Conservation (phyloP, 2,329 filamentous ascomycete genomes). For the Pyrenochaeta sp. region DNA sequence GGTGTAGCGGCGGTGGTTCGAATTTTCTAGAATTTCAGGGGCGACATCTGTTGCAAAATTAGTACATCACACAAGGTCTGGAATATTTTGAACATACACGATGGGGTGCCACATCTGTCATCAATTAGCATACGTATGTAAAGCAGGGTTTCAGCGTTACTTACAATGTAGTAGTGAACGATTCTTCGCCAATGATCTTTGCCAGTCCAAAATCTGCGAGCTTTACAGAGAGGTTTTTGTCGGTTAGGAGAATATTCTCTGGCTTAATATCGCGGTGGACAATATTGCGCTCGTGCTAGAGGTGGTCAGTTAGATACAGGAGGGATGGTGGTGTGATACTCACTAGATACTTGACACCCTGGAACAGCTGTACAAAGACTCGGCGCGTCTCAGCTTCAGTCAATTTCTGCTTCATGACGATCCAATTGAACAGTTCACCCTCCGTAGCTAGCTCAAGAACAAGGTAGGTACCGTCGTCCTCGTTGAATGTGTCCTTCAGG, state of each 20-base stretch:
- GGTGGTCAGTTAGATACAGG: conserved; percentile 31
- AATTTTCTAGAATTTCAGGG: conserved; percentile 89
- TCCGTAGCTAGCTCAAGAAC: conserved; percentile 89
- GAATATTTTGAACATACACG: conserved; percentile 60
- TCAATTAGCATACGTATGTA: conserved; percentile 27
- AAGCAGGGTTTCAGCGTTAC: no score
- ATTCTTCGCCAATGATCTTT: conserved; percentile 98
- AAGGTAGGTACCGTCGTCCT: conserved; percentile 87
- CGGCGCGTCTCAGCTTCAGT: conserved; percentile 84
- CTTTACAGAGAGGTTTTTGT: conserved; percentile 86
- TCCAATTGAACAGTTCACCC: conserved; percentile 95
- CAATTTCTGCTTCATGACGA: conserved; percentile 88
- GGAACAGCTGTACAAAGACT: conserved; percentile 89
- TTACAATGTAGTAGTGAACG: conserved; percentile 91
- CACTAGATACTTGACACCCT: conserved; percentile 94
- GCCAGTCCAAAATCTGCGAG: conserved; percentile 95
- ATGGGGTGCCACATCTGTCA: conserved; percentile 82
- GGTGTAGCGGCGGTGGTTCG: conserved; percentile 84
- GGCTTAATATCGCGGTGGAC: conserved; percentile 98
- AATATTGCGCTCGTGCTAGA: conserved; percentile 92
- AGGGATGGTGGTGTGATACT: conserved; percentile 37
- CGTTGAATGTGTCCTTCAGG: conserved; percentile 93
- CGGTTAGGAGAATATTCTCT: conserved; percentile 90
- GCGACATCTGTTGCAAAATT: conserved; percentile 71
- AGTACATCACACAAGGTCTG: conserved; percentile 13